phyloP scores from a whole-genome alignment of 306 rosid species.

The Sicyos baderoa region DNA sequence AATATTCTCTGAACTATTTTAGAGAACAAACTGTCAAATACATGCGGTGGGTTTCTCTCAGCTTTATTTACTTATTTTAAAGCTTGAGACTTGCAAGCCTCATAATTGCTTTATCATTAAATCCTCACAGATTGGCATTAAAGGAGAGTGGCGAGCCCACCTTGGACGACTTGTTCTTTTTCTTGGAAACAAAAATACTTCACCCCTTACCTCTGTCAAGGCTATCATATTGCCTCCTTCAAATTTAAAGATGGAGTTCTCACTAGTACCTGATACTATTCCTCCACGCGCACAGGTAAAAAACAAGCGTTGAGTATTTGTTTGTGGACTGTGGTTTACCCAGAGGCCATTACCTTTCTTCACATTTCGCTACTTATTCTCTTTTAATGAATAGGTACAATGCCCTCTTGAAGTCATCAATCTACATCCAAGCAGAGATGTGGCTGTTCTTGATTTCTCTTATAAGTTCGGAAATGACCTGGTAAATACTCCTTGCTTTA shows the following conservation, averaged over 20 bases:
- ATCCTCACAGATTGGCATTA: constrained; percentile 63
- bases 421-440: constrained; percentile 93
- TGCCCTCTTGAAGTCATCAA: constrained; percentile 92
- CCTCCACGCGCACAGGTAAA: constrained; percentile 96
- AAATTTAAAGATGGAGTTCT: constrained; percentile 82
- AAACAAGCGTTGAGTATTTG: constrained; percentile 15
- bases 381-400: constrained; percentile 59
- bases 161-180: constrained; percentile 90
- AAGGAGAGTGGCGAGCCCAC: constrained; percentile 92
- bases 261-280: constrained; percentile 88
- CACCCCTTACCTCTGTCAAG: constrained; percentile 81
- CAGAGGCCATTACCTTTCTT: constrained; percentile 11
- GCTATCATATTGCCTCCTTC: constrained; percentile 83
- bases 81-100: neutral
- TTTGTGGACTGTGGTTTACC: constrained; percentile 1
- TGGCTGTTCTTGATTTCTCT: constrained; percentile 89
- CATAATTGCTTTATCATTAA: constrained; percentile 4
- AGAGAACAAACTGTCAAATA: neutral
- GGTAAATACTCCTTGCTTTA: constrained; percentile 38
- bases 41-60: neutral
- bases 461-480: constrained; percentile 72
- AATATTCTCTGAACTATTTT: constrained; percentile 8
- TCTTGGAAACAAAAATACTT: constrained; percentile 93
- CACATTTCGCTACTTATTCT: constrained; percentile 16
- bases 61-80: neutral